Base-by-base conservation (phyloP, 2,329 filamentous ascomycete species). In the Ophiostoma angusticollis region DNA sequence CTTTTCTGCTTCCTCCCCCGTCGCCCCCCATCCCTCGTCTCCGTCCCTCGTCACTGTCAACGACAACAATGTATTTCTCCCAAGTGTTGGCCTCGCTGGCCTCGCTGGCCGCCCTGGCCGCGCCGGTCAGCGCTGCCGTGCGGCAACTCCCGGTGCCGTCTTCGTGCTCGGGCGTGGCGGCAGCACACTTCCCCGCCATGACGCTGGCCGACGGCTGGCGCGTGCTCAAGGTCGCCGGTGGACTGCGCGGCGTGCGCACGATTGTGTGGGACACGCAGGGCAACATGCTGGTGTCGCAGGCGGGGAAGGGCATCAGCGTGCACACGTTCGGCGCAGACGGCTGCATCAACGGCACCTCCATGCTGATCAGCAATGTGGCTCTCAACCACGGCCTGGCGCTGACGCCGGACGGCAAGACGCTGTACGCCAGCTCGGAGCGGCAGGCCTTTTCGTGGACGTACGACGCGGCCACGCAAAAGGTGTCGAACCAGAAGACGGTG, bases 391-490 rank as follows among this genome's bases (percentile, higher is more conserved):
- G 59, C 9, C 53, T 63, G 28, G 52, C 53, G 27, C 50, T 64
- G 33, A 57, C 58, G 0, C 59, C 59, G 2, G 60, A 61, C 37
- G 55, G 60, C 37, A 56, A 45, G 45, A 60, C 55, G 9, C 41
- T 64, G 21, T 62, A 61, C 38, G 60, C 60, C 25, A 59, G 55
- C 39, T 57, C 56, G 28, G 56, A 60, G 49, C 57, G 54, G 13
- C 53, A 57, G 1, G 68, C 68, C 7, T 78, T 64, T 52, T 60
- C 65, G 18, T 79, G 73, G 69, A 54, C 57, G 25, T 81, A 80
- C 50, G 62, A 78, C 51, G 52, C 67, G 8, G 52, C 54, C 6
- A 57, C 62, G 6, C 58, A 62, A 38, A 66, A 65, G 11, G 64
- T 66, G 31, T 59, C 59, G 33, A 58, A 58, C 41, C 61, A 65